These are phyloP conservation scores for Eurotiales sp. DNA, from an alignment of 2,329 filamentous ascomycete species.

Conservation along the genomic window DNA sequence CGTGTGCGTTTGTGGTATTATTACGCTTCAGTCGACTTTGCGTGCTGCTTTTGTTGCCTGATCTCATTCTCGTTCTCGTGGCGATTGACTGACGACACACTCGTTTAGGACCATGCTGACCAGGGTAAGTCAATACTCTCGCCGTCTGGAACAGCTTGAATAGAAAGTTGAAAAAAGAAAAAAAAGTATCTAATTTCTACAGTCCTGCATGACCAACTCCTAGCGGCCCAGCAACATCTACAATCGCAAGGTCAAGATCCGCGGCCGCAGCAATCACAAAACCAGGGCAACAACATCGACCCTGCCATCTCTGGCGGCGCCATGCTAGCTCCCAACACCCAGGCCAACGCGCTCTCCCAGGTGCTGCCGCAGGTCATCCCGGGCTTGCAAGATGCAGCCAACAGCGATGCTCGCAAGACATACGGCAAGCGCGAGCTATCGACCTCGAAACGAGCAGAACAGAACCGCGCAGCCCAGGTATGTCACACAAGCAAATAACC, in stretches of 20 bases:
- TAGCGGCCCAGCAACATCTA: conserved; percentile 46
- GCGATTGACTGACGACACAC: neutral
- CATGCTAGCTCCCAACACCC: conserved; percentile 41
- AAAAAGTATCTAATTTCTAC: too few relatives aligned
- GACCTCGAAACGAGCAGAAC: conserved; percentile 91
- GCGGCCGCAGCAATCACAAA: conserved; percentile 39
- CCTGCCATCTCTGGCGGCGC: conserved; percentile 54
- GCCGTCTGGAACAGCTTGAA: too few relatives aligned
- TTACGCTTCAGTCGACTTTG: too few relatives aligned
- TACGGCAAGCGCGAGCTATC: conserved; percentile 79
- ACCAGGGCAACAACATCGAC: conserved; percentile 56
- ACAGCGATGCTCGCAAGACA: conserved; percentile 62
- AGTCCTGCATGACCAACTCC: conserved; percentile 63
- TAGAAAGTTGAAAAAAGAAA: too few relatives aligned
- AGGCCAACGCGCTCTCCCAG: conserved; percentile 18
- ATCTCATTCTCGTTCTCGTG: neutral
- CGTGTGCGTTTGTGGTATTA: too few relatives aligned
- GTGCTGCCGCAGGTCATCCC: conserved; percentile 27
- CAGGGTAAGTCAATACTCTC: conserved; percentile 36
- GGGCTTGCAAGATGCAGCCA: conserved; percentile 30
- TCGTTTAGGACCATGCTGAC: conserved; percentile 38
- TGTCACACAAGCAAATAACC: conserved; percentile 14
- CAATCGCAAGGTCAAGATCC: conserved; percentile 43
- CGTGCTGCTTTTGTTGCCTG: neutral
- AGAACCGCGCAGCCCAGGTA: conserved; percentile 96